These are phyloP conservation scores for Piper longum DNA, from an alignment of 164 flowering plant species.

Conservation along the genomic window DNA sequence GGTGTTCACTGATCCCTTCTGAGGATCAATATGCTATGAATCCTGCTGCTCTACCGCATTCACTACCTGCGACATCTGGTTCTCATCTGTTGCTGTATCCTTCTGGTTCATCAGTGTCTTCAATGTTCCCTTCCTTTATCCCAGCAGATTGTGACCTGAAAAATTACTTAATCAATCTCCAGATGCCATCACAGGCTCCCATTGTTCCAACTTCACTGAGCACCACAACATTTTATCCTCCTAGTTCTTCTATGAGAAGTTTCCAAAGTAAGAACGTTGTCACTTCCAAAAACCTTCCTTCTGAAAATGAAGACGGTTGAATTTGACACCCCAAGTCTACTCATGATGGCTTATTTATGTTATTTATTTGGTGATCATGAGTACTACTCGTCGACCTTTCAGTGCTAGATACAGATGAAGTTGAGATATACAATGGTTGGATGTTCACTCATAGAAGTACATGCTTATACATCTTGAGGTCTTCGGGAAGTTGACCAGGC, in stretches of 20 bases:
- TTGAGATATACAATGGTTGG: no score
- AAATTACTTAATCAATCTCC: slow-evolving; percentile 28
- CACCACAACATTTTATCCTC: slow-evolving; percentile 15
- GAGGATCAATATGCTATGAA: slow-evolving; percentile 18
- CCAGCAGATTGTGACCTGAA: slow-evolving; percentile 27
- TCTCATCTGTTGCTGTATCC: slow-evolving; percentile 38
- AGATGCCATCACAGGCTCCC: slow-evolving; percentile 20
- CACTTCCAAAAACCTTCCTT: slow-evolving; percentile 11
- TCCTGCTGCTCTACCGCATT: slow-evolving; percentile 16
- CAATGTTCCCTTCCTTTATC: slow-evolving; percentile 21
- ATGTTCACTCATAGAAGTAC: no score
- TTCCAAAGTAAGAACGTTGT: slow-evolving; percentile 16
- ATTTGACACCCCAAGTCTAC: neutral
- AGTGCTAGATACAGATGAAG: no score
- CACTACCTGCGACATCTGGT: slow-evolving; percentile 22
- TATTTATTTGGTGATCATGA: no score
- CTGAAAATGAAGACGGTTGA: slow-evolving; percentile 13
- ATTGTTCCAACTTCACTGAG: slow-evolving; percentile 16
- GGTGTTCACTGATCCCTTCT: slow-evolving; percentile 16
- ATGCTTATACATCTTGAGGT: no score
- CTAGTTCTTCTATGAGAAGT: slow-evolving; percentile 26
- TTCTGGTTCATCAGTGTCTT: slow-evolving; percentile 19
- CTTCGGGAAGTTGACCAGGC: no score
- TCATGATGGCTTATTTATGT: no score
- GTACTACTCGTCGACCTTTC: no score